These are phyloP conservation scores for Malassezia nana DNA, from an alignment of 1,284 basidiomycete species.

Conservation along the genomic window DNA sequence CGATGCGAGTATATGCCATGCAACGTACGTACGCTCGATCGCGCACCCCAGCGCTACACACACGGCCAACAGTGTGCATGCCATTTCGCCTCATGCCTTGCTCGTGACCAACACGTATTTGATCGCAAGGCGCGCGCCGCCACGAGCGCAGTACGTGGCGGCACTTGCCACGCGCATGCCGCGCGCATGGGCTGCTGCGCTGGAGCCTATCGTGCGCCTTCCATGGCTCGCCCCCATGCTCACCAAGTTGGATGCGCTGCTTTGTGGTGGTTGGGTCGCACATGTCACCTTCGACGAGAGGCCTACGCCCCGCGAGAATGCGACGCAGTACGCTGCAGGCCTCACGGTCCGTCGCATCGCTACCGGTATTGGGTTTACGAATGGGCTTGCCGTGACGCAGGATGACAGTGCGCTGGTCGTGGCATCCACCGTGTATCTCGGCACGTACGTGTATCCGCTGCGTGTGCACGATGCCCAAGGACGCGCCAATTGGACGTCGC, in stretches of 20 bases:
- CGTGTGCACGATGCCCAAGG: neutral
- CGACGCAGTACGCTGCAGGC: neutral
- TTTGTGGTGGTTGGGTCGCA: conserved; percentile 8
- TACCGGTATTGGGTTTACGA: conserved; percentile 4
- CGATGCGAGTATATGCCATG: conserved; percentile 3
- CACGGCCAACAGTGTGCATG: conserved; percentile 56
- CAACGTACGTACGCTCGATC: conserved; percentile 15
- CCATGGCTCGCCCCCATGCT: neutral
- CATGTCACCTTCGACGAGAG: conserved; percentile 7
- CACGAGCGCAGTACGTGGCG: neutral
- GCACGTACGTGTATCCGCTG: conserved; percentile 11
- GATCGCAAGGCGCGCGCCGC: conserved; percentile 53
- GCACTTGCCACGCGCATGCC: neutral
- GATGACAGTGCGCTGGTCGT: conserved; percentile 3
- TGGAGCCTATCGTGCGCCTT: neutral
- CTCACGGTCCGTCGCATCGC: neutral
- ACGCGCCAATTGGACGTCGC: neutral
- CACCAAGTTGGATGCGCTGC: neutral
- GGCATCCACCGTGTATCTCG: neutral
- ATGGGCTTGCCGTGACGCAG: conserved; percentile 9
- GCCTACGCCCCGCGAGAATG: neutral
- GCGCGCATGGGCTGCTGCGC: neutral
- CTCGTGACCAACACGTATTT: conserved; percentile 63
- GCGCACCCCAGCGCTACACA: conserved; percentile 14
- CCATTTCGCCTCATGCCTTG: conserved; percentile 58